Percentiles rank a stretch among this genome's conserved stretches.
Evolutionary conservation across 2,329 filamentous ascomycete genomes (phyloP).

Genomic region (Colletotrichum truncatum): DNA sequence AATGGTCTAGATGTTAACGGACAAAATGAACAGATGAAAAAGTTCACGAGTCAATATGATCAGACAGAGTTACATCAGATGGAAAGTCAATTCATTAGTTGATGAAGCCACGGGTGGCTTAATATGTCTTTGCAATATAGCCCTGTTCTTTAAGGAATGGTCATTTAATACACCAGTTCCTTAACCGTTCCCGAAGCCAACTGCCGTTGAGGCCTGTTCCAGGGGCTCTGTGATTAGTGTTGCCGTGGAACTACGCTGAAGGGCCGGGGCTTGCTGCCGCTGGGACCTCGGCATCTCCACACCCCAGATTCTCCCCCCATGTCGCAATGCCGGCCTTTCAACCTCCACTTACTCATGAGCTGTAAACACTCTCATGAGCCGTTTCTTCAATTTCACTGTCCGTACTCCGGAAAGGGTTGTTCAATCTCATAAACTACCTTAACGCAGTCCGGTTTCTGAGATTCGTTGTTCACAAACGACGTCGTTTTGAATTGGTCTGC

Average conservation of each 20-base stretch:
- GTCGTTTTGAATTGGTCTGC: not conserved
- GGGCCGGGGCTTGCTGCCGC: not conserved
- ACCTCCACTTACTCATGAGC: not conserved
- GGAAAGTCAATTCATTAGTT: too few species aligned
- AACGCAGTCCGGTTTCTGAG: not conserved
- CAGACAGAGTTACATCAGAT: too few species aligned
- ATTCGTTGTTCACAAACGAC: not conserved
- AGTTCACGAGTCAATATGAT: too few species aligned
- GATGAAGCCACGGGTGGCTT: too few species aligned
- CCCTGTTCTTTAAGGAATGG: not conserved
- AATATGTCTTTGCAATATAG: not conserved
- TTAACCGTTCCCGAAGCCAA: constrained; percentile 31
- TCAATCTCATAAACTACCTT: not conserved
- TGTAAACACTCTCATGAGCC: not conserved
- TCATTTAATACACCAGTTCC: not conserved
- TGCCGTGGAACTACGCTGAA: not conserved
- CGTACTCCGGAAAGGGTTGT: too few species aligned
- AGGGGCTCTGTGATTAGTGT: not conserved
- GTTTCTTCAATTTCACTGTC: too few species aligned
- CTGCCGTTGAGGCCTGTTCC: not conserved
- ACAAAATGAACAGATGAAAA: too few species aligned
- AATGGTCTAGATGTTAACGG: too few species aligned
- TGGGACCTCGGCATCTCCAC: constrained; percentile 28
- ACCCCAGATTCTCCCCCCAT: constrained; percentile 2
- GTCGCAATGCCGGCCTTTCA: not conserved